phyloP scores from a whole-genome alignment of 371 early-diverging fungal species.

The Rhizopus stolonifer region DNA sequence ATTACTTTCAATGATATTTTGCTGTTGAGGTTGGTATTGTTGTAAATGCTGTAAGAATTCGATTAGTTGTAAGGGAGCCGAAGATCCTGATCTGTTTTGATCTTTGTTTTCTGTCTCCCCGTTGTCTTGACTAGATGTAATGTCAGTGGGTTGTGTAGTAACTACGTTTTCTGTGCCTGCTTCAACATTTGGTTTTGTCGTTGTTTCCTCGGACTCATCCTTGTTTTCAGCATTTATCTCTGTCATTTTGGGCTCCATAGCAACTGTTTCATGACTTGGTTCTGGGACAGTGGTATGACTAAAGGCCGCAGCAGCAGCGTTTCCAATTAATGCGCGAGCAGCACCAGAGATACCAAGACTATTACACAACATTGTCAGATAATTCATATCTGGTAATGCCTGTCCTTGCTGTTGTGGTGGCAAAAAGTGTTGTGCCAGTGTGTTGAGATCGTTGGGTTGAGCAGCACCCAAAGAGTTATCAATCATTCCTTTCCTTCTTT shows the following conservation, averaged over 20 bases:
- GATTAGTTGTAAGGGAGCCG: constrained; percentile 24
- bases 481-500: constrained; percentile 29
- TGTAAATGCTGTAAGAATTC: constrained; percentile 32
- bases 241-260: constrained; percentile 5
- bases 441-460: neutral
- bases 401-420: constrained; percentile 14
- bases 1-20: constrained; percentile 5
- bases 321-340: constrained; percentile 17
- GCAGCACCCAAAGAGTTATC: constrained; percentile 22
- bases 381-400: constrained; percentile 26
- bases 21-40: constrained; percentile 27
- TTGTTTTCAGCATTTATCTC: neutral
- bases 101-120: constrained; percentile 4
- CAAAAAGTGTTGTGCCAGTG: constrained; percentile 5
- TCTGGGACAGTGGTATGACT: neutral
- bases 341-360: constrained; percentile 40
- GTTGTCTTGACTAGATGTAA: too few relatives aligned
- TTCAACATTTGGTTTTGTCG: constrained; percentile 2
- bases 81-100: constrained; percentile 3
- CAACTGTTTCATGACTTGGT: constrained; percentile 3
- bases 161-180: neutral
- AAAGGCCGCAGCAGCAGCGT: constrained; percentile 5
- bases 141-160: neutral
- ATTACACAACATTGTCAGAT: constrained; percentile 48
- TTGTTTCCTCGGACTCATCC: neutral